phyloP scores from a whole-genome alignment of 2,329 filamentous ascomycete genomes.

The Apiospora aurea region DNA sequence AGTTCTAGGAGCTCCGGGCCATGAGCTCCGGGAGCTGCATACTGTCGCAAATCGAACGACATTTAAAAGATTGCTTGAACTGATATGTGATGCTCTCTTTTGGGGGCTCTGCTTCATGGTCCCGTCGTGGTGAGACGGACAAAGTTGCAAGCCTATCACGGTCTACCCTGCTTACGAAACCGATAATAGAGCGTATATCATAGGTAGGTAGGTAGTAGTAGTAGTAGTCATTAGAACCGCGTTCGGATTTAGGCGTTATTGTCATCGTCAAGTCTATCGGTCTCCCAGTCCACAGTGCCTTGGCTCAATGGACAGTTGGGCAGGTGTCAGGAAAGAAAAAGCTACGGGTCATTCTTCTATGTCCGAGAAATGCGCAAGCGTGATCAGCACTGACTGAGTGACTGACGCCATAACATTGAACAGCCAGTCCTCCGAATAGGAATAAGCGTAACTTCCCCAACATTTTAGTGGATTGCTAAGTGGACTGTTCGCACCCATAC shows the following conservation, averaged over 20 bases:
- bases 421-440: neutral
- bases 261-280: conserved; percentile 8
- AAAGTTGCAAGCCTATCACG: neutral
- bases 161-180: neutral
- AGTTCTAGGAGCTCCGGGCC: too few species aligned
- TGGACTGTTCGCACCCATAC: neutral
- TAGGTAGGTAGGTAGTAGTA: too few species aligned
- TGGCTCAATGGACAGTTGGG: neutral
- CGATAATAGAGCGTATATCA: neutral
- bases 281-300: neutral
- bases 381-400: neutral
- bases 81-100: neutral
- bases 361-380: neutral
- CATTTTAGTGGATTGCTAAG: conserved; percentile 2
- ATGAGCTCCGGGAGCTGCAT: too few species aligned
- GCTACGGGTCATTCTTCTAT: conserved; percentile 8
- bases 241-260: neutral
- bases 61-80: neutral
- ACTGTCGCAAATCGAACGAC: neutral
- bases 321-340: neutral
- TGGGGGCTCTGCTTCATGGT: neutral
- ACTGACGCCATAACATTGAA: neutral
- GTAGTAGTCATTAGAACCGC: neutral
- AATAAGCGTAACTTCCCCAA: conserved; percentile 15
- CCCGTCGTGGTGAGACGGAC: neutral